These are phyloP conservation scores for Acacia pycnantha DNA, from an alignment of 331 rosid species.

Conservation along the genomic window DNA sequence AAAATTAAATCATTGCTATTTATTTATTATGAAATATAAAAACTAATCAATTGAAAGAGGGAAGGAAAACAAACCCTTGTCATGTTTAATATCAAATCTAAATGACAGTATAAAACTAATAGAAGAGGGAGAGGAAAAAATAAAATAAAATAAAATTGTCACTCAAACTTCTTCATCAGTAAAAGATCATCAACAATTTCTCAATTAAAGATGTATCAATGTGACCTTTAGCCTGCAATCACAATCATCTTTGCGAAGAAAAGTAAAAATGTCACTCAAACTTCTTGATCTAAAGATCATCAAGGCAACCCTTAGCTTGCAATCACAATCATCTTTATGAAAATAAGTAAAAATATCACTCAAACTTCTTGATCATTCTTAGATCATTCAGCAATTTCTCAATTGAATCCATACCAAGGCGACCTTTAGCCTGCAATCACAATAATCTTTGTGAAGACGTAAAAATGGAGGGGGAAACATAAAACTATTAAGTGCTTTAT, in stretches of 20 bases:
- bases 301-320: not conserved
- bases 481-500: not conserved
- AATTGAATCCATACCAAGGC: conserved; percentile 22
- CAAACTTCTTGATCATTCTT: conserved; percentile 24
- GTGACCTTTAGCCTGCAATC: not conserved
- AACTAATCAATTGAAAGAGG: not conserved
- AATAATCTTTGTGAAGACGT: not conserved
- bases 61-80: not conserved
- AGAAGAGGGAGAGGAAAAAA: not conserved
- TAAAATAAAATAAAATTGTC: too few species aligned
- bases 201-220: conserved; percentile 20
- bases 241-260: not conserved
- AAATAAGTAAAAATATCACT: not conserved
- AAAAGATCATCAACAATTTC: conserved; percentile 20
- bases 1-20: too few species aligned
- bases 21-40: too few species aligned
- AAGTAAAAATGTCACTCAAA: conserved; percentile 21
- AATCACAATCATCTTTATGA: not conserved
- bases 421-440: not conserved
- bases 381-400: conserved; percentile 19
- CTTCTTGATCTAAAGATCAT: conserved; percentile 29
- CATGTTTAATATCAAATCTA: conserved; percentile 16
- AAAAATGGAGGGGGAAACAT: not conserved
- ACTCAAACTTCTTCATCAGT: conserved; percentile 31
- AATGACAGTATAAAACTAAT: not conserved